Evolutionary conservation across 2,329 filamentous ascomycete species (phyloP).

Genomic region (Dothiorella sarmentorum): DNA sequence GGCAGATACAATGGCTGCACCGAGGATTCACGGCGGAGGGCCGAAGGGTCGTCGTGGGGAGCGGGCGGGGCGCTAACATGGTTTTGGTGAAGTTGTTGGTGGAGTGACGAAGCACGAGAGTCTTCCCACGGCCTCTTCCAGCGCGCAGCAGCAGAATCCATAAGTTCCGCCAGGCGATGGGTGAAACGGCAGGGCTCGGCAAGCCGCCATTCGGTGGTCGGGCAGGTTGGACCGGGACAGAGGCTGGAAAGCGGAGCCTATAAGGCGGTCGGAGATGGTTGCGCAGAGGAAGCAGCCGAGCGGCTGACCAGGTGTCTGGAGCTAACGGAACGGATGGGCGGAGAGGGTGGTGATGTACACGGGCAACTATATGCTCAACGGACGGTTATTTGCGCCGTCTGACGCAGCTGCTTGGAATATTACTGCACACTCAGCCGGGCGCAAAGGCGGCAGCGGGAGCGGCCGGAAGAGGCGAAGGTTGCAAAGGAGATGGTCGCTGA

Average conservation of each 20-base stretch:
- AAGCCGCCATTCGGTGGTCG: slow-evolving; percentile 28
- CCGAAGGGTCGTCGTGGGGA: not conserved
- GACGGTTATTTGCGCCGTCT: slow-evolving; percentile 15
- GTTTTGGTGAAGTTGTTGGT: not conserved
- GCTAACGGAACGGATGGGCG: not conserved
- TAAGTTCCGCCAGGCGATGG: slow-evolving; percentile 25
- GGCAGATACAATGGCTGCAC: not conserved
- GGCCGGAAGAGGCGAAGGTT: slow-evolving; percentile 15
- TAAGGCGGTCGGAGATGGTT: slow-evolving; percentile 5
- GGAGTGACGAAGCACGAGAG: slow-evolving; percentile 12
- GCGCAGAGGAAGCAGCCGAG: not conserved
- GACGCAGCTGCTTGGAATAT: too few species aligned
- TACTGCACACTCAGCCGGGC: not conserved
- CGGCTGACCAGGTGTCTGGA: slow-evolving; percentile 2
- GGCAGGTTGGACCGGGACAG: not conserved
- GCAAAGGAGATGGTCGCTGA: not conserved
- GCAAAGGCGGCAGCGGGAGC: slow-evolving; percentile 1
- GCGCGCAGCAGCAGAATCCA: slow-evolving; percentile 29
- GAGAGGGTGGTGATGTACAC: not conserved
- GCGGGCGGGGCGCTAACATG: not conserved
- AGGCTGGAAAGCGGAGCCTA: too few species aligned
- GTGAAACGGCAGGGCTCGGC: slow-evolving; percentile 21
- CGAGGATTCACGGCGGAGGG: not conserved
- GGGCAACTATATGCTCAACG: slow-evolving; percentile 6
- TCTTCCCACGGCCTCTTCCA: slow-evolving; percentile 35